Evolutionary conservation across 2,329 filamentous ascomycete species (phyloP).

Genomic region (Claviceps fusiformis): DNA sequence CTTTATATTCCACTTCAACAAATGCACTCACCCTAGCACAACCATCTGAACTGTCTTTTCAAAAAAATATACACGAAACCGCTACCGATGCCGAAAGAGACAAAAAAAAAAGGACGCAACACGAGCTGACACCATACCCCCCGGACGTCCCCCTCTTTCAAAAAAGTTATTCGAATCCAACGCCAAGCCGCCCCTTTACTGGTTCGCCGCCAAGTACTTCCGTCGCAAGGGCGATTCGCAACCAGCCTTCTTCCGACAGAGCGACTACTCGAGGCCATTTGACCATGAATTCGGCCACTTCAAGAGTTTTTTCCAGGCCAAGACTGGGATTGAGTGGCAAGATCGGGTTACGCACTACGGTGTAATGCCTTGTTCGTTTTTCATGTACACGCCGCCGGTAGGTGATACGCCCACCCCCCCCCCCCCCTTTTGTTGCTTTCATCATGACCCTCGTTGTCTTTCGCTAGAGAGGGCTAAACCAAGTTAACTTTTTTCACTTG

Average conservation of each 20-base stretch:
- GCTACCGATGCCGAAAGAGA: too few species aligned
- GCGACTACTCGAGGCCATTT: slow-evolving; percentile 25
- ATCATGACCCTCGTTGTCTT: neutral
- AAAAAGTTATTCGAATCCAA: slow-evolving; percentile 56
- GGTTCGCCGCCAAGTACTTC: slow-evolving; percentile 39
- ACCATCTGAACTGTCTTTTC: neutral
- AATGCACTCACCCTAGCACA: too few species aligned
- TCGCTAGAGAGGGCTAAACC: too few species aligned
- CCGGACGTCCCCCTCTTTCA: neutral
- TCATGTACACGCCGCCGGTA: slow-evolving; percentile 35
- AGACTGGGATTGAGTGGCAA: slow-evolving; percentile 48
- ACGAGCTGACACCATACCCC: neutral
- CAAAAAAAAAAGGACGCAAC: too few species aligned
- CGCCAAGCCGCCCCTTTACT: slow-evolving; percentile 44
- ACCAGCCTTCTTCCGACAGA: slow-evolving; percentile 25
- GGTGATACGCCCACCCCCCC: slow-evolving; percentile 9
- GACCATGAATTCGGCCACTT: slow-evolving; percentile 35
- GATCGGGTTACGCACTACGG: slow-evolving; percentile 28
- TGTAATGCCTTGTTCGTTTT: slow-evolving; percentile 18
- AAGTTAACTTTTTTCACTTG: neutral
- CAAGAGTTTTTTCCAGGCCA: slow-evolving; percentile 40
- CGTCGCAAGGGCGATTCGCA: slow-evolving; percentile 24
- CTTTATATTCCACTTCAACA: neutral
- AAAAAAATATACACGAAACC: too few species aligned
- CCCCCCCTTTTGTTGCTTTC: neutral